These are phyloP conservation scores for Dichotomocladium elegans DNA, from an alignment of 371 early-diverging fungal species.

Conservation along the genomic window DNA sequence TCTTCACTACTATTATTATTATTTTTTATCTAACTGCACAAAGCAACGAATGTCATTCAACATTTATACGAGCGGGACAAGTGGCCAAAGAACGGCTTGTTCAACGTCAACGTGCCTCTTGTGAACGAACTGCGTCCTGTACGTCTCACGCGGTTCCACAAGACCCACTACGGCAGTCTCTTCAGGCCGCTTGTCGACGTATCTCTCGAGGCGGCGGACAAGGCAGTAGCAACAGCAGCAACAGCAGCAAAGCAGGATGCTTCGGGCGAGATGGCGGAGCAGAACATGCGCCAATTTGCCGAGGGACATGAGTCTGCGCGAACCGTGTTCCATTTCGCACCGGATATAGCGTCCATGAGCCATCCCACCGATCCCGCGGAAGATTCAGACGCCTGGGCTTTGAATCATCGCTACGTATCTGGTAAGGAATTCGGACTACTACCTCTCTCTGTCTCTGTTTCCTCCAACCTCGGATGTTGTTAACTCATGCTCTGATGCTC, in stretches of 20 bases:
- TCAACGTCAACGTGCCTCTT: slow-evolving; percentile 41
- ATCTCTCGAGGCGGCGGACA: too few species aligned
- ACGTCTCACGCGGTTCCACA: slow-evolving; percentile 29
- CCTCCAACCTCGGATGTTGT: background rate
- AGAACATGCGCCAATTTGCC: slow-evolving; percentile 14
- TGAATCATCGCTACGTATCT: slow-evolving; percentile 32
- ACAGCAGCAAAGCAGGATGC: background rate
- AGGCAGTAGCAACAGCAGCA: background rate
- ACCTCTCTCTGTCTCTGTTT: background rate
- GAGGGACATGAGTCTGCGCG: slow-evolving; percentile 10
- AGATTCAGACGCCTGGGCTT: slow-evolving; percentile 39
- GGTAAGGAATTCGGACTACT: slow-evolving; percentile 18
- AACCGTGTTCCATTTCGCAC: slow-evolving; percentile 25
- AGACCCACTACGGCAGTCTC: slow-evolving; percentile 24
- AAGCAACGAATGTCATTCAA: slow-evolving; percentile 29
- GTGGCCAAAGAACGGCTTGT: slow-evolving; percentile 36
- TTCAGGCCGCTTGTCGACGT: slow-evolving; percentile 24
- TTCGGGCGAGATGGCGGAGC: slow-evolving; percentile 13
- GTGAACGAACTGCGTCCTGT: slow-evolving; percentile 29
- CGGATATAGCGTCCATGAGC: slow-evolving; percentile 22
- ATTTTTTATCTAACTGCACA: background rate
- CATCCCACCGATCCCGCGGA: slow-evolving; percentile 14
- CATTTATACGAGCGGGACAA: slow-evolving; percentile 20
- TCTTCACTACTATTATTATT: background rate
- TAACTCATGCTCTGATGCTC: background rate